Evolutionary conservation across 1,284 basidiomycete genomes (phyloP), one percentile per base, ranked within the genome.

Genomic region (Chalciporus sp.): DNA sequence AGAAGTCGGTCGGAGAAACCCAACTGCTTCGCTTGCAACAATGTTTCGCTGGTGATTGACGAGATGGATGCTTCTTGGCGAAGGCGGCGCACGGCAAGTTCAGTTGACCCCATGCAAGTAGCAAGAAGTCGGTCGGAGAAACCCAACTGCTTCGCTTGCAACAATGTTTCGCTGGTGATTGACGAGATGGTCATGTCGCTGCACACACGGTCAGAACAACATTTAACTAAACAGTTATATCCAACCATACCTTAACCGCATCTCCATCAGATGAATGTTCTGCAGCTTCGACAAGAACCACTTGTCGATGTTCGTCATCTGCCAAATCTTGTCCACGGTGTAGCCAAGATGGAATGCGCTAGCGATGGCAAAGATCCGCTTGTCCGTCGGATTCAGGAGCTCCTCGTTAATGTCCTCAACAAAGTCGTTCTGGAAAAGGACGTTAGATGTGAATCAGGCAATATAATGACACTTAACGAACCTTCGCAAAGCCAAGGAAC

Each of bases 1-100:
- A 98, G 78, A 70, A 97, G 91, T 52, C 91, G 84, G 72, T 99
- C 96, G 1, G 94, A 96, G 81, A 98, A 98, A 53, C 97, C 97
- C 60, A 94, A 83, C 74, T 96, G 94, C 77, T 98, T 98, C 47
- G 94, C 88, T 65, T 90, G 87, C 51, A 86, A 85, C 44, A 99
- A 82, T 33, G 89, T 74, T 42, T 83, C 79, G 0, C 76, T 70
- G 10, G 86, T 80, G 45, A 98, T 80, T 50, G 82, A 82, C 7
- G 90, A 81, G n/a, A n/a, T 90, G 46, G 82, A 84, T 54, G 78
- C 76, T 73, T 98, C 95, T 69, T 93, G 87, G 56, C 96, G 90
- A 49, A 95, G 78, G 47, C 84, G 84, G 51, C 94, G 91, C 27
- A 97, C 86, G 42, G 93, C 94, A 28, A 96, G 83, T 72, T 95